These are phyloP conservation scores for Opeltia flavorubescens DNA, from an alignment of 495 filamentous ascomycete species.

Conservation along the genomic window DNA sequence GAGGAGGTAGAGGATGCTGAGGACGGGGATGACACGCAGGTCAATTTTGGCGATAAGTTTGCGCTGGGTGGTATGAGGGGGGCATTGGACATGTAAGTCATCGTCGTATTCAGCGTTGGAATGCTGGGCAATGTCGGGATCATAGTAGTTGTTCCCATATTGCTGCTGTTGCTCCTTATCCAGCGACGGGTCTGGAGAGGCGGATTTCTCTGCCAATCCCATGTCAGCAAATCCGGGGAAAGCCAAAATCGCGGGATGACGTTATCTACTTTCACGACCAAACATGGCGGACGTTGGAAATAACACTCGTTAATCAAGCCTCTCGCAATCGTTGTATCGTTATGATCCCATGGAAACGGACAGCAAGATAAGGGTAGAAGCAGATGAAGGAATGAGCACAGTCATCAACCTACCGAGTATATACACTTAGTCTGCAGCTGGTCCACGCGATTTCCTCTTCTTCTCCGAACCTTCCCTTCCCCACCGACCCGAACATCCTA, in stretches of 20 bases:
- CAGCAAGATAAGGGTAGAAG: no score
- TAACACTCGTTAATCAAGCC: neutral
- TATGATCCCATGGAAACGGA: no score
- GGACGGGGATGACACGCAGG: constrained; percentile 61
- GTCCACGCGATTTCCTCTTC: no score
- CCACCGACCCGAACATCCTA: no score
- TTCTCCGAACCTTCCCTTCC: no score
- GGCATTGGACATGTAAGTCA: constrained; percentile 29
- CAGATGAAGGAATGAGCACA: no score
- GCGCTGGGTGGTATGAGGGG: constrained; percentile 55
- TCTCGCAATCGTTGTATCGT: no score
- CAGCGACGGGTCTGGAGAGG: constrained; percentile 6
- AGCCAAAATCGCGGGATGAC: no score
- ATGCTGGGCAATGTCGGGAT: constrained; percentile 14
- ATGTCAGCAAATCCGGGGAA: no score
- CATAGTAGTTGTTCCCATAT: constrained; percentile 16
- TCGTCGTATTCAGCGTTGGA: constrained; percentile 20
- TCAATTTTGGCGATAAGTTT: constrained; percentile 67
- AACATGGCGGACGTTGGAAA: neutral
- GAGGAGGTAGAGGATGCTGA: constrained; percentile 71
- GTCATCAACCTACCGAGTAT: no score
- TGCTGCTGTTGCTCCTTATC: constrained; percentile 4
- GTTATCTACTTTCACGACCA: neutral
- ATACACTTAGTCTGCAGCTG: no score
- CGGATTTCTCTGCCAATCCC: neutral